Conservation (phyloP, 2,329 filamentous ascomycete species). For the Talaromyces sp. region DNA sequence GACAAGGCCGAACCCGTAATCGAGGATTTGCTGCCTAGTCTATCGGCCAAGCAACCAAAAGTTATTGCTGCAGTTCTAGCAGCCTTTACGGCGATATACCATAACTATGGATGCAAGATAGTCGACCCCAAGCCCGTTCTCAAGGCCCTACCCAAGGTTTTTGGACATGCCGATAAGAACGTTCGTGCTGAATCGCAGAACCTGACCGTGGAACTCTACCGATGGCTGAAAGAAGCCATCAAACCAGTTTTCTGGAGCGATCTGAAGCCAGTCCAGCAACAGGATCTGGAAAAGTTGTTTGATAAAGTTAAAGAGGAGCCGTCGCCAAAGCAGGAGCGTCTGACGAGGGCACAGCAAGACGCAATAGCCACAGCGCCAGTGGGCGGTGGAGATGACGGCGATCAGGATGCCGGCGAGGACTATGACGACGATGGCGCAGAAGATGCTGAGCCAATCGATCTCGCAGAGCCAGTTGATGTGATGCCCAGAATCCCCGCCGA, state of each 20-base stretch:
- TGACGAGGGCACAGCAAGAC: slow-evolving; percentile 84
- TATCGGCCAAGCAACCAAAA: slow-evolving; percentile 88
- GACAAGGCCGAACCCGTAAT: slow-evolving; percentile 81
- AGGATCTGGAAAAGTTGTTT: slow-evolving; percentile 88
- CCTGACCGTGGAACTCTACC: slow-evolving; percentile 87
- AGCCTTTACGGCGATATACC: slow-evolving; percentile 77
- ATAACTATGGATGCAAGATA: slow-evolving; percentile 91
- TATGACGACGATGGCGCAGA: slow-evolving; percentile 54
- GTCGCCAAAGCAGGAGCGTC: slow-evolving; percentile 80
- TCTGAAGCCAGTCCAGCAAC: slow-evolving; percentile 90
- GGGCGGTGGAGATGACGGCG: slow-evolving; percentile 54
- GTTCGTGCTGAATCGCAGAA: slow-evolving; percentile 90
- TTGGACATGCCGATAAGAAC: slow-evolving; percentile 97
- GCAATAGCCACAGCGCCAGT: slow-evolving; percentile 67
- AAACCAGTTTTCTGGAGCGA: slow-evolving; percentile 98
- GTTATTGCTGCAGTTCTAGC: slow-evolving; percentile 71
- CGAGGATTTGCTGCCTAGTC: slow-evolving; percentile 78
- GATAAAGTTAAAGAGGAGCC: slow-evolving; percentile 88
- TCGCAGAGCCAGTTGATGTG: slow-evolving; percentile 84
- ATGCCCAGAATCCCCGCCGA: slow-evolving; percentile 74
- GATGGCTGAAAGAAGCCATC: slow-evolving; percentile 96
- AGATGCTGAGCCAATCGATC: slow-evolving; percentile 75
- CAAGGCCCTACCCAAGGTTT: slow-evolving; percentile 82
- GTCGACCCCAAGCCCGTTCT: slow-evolving; percentile 89
- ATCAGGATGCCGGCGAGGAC: slow-evolving; percentile 54